These are phyloP conservation scores for Wickerhamomyces rabaulensis DNA, from an alignment of 805 yeast species.

Conservation along the genomic window DNA sequence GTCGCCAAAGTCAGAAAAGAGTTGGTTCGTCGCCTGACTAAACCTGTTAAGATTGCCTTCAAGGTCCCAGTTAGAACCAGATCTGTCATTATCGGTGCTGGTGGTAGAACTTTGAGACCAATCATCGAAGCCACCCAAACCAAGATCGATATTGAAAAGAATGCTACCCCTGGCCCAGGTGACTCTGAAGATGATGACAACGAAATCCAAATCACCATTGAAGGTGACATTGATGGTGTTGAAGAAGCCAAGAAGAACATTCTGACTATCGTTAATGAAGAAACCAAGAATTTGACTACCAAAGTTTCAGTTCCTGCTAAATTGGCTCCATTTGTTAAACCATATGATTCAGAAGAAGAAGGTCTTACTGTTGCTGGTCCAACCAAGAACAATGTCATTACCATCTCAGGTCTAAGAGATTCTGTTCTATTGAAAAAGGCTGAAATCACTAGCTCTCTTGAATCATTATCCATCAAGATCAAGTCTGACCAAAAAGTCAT, in stretches of 20 bases:
- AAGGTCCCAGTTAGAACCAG: slow-evolving; percentile 72
- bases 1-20: slow-evolving; percentile 71
- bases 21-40: slow-evolving; percentile 68
- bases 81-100: slow-evolving; percentile 79
- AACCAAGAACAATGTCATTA: slow-evolving; percentile 39
- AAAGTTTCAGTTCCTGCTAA: slow-evolving; percentile 39
- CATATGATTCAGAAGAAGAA: slow-evolving; percentile 26
- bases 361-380: slow-evolving; percentile 22
- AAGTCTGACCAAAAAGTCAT: slow-evolving; percentile 53
- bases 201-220: slow-evolving; percentile 56
- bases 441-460: slow-evolving; percentile 41
- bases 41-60: slow-evolving; percentile 59
- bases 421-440: slow-evolving; percentile 51
- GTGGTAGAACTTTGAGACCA: slow-evolving; percentile 78
- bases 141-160: slow-evolving; percentile 62
- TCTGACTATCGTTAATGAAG: slow-evolving; percentile 66
- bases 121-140: slow-evolving; percentile 64
- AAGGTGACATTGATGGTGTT: slow-evolving; percentile 84
- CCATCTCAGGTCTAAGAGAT: slow-evolving; percentile 69
- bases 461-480: slow-evolving; percentile 39
- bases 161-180: slow-evolving; percentile 31
- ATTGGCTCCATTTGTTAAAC: slow-evolving; percentile 27
- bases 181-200: slow-evolving; percentile 57
- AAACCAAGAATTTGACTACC: slow-evolving; percentile 53
- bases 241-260: slow-evolving; percentile 67